These are phyloP conservation scores for Aspergillus ustus DNA, from an alignment of 2,329 filamentous ascomycete species.

Conservation along the genomic window DNA sequence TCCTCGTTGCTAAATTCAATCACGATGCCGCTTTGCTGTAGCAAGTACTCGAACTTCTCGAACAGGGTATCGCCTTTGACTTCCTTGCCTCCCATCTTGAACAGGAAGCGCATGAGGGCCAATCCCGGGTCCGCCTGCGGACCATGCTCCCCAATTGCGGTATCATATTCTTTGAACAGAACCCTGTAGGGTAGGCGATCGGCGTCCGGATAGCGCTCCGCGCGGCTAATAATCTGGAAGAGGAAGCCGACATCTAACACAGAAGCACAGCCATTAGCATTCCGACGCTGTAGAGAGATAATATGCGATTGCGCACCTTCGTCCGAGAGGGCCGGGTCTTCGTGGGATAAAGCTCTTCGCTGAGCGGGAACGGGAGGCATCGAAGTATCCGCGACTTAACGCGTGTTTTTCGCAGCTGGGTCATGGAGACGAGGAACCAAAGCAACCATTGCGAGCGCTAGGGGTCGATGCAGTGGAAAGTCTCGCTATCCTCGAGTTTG, in stretches of 20 bases:
- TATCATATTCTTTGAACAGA: conserved; percentile 80
- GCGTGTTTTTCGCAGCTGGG: conserved; percentile 49
- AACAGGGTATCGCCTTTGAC: conserved; percentile 63
- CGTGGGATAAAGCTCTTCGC: conserved; percentile 46
- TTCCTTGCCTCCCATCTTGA: conserved; percentile 70
- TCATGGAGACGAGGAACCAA: conserved; percentile 46
- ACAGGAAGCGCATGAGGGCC: conserved; percentile 76
- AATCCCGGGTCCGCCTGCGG: conserved; percentile 74
- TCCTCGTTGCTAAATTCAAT: conserved; percentile 63
- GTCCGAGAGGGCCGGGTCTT: conserved; percentile 60
- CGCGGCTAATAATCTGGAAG: conserved; percentile 74
- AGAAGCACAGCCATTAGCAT: conserved; percentile 2
- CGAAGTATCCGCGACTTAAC: conserved; percentile 52
- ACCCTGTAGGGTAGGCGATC: conserved; percentile 74
- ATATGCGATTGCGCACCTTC: conserved; percentile 53
- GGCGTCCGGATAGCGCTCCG: conserved; percentile 67
- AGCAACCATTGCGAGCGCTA: conserved; percentile 45
- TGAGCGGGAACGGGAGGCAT: conserved; percentile 54
- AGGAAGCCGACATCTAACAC: conserved; percentile 74
- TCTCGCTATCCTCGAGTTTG: conserved; percentile 15
- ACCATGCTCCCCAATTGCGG: conserved; percentile 71
- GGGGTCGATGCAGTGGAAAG: conserved; percentile 10
- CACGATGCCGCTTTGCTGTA: conserved; percentile 72
- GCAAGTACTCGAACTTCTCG: conserved; percentile 71
- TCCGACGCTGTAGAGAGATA: background rate